phyloP scores from a whole-genome alignment of 2,329 filamentous ascomycete genomes.

The Arthrobotrys megalospora region DNA sequence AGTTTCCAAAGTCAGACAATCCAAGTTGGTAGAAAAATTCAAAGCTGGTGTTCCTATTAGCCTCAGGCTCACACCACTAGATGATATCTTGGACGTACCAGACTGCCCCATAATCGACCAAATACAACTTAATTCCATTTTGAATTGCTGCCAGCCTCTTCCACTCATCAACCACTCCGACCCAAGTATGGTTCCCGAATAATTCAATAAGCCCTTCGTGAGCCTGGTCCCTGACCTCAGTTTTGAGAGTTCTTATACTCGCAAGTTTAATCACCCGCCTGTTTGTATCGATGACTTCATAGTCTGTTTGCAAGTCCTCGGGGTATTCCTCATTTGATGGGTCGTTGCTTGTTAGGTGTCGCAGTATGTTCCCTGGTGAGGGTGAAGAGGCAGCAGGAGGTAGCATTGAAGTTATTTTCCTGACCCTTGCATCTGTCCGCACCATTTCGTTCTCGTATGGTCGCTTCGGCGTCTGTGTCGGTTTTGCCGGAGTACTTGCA shows the following conservation, averaged over 20 bases:
- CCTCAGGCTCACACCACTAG: neutral
- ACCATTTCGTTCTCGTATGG: constrained; percentile 89
- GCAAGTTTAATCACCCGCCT: constrained; percentile 70
- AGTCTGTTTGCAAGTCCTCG: constrained; percentile 69
- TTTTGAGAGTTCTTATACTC: constrained; percentile 88
- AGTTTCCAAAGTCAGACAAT: constrained; percentile 95
- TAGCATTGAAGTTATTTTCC: constrained; percentile 98
- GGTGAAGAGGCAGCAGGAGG: constrained; percentile 71
- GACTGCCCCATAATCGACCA: constrained; percentile 91
- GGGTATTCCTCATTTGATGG: constrained; percentile 36
- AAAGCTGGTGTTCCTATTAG: constrained; percentile 67
- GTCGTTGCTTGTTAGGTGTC: constrained; percentile 64
- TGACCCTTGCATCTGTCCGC: constrained; percentile 86
- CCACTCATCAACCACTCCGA: constrained; percentile 89
- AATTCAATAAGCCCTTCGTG: constrained; percentile 89
- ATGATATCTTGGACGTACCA: constrained; percentile 67
- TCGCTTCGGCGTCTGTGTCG: constrained; percentile 69
- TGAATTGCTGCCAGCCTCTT: constrained; percentile 93
- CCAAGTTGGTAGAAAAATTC: constrained; percentile 98
- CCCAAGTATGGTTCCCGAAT: constrained; percentile 89
- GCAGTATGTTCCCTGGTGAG: constrained; percentile 64
- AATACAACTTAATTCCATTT: constrained; percentile 89
- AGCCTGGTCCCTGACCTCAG: constrained; percentile 83
- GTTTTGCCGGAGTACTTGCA: constrained; percentile 44
- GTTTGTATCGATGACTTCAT: constrained; percentile 76